Evolutionary conservation across 345 rosid genomes (phyloP), one percentile per base, ranked within the genome.

Genomic region (Kernera saxatilis): DNA sequence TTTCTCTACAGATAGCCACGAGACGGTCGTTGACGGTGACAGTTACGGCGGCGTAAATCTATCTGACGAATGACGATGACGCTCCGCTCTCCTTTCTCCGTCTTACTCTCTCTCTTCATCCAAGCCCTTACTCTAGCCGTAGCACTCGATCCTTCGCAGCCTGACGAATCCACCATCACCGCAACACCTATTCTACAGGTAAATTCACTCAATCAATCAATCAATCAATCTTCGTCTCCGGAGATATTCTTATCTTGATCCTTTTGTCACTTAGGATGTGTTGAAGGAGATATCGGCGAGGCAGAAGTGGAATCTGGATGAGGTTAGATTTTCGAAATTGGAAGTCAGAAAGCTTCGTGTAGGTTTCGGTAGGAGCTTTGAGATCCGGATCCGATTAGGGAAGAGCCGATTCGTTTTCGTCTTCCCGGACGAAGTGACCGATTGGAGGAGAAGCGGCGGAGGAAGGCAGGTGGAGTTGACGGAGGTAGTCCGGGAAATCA

Each of bases 331-430:
- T 26, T 63, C 88, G 29, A 78, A 75, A 59, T 29, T 85, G 67
- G 86, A 79, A 30, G 67, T 84, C 27, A 65, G 57, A 58, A 85
- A 72, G 67, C 50, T 82, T 64, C 84, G 92, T 67, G 37, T 78
- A 27, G 90, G 88, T 54, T 19, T 18, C 5, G 76, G 82, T 44
- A 86, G 67, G 75, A 83, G 80, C 45, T 80, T 78, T 32, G 92
- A 86, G 72, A 82, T 88, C 70, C 84, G 85, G 80, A 77, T 88
- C 86, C 88, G 84, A 61, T 77, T 84, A 8, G 92, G 87, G 11
- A 88, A 84, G 70, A 75, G 41, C 46, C 56, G 79, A 49, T 51
- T 88, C 48, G 75, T 79, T 70, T 82, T 86, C 59, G 54, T 77
- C 52, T 85, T 82, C 68, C 83, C 92, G 1, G 86, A 87, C 45